Percentiles rank a stretch among this genome's conserved stretches.
Evolutionary conservation across 2,329 filamentous ascomycete genomes (phyloP).

Genomic region (Hypoxylon sp.): DNA sequence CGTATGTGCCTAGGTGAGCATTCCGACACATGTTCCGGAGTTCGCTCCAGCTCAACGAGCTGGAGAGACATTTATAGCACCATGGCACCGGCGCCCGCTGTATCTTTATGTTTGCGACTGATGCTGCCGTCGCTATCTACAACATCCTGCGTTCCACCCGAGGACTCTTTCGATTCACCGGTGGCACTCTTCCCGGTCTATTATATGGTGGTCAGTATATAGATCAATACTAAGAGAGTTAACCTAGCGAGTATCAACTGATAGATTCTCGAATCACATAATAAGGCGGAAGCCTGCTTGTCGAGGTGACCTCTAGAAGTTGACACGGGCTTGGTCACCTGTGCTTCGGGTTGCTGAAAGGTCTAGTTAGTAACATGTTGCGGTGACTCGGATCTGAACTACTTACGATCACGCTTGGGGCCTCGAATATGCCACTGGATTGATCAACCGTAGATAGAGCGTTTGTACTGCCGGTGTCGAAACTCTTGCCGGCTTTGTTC

Average conservation of each 20-base stretch:
- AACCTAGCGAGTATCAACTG: no score
- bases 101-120: slow-evolving; percentile 19
- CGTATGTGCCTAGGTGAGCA: no score
- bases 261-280: not conserved
- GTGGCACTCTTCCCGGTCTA: slow-evolving; percentile 3
- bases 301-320: slow-evolving; percentile 12
- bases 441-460: slow-evolving; percentile 22
- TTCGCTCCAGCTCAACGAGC: not conserved
- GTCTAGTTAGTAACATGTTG: not conserved
- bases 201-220: not conserved
- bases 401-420: slow-evolving; percentile 19
- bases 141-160: not conserved
- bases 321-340: slow-evolving; percentile 1
- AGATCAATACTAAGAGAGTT: not conserved
- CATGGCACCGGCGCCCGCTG: slow-evolving; percentile 23
- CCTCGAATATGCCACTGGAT: slow-evolving; percentile 23
- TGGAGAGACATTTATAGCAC: slow-evolving; percentile 8
- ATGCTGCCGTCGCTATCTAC: slow-evolving; percentile 3
- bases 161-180: not conserved
- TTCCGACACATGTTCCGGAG: not conserved
- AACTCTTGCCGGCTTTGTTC: slow-evolving; percentile 35
- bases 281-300: slow-evolving; percentile 6
- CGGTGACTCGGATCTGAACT: no score
- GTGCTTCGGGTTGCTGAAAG: slow-evolving; percentile 14
- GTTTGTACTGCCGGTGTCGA: slow-evolving; percentile 36